These are phyloP conservation scores for Fusarium euwallaceae DNA, from an alignment of 2,329 filamentous ascomycete species.

Conservation along the genomic window DNA sequence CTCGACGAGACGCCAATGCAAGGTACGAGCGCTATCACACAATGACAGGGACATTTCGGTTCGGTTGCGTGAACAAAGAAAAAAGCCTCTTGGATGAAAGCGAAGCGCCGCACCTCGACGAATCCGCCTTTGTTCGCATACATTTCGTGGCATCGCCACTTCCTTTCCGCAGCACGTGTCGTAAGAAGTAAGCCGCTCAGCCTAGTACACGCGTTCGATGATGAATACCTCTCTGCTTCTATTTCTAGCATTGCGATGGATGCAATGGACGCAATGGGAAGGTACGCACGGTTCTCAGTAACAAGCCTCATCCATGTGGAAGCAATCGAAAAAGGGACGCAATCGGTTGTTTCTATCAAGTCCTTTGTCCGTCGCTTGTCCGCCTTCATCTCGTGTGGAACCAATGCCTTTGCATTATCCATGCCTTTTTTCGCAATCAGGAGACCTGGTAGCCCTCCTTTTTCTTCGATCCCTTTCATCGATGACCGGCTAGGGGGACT, in stretches of 20 bases:
- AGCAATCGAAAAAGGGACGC: conserved; percentile 21
- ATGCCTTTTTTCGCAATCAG: conserved; percentile 24
- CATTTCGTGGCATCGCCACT: conserved; percentile 12
- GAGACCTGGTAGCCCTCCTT: conserved; percentile 35
- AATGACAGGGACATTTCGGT: conserved; percentile 27
- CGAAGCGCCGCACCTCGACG: conserved; percentile 28
- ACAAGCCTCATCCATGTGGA: conserved; percentile 34
- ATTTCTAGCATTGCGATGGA: conserved; percentile 16
- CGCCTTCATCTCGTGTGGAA: conserved; percentile 33
- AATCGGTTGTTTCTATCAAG: conserved; percentile 35
- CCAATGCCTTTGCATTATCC: conserved; percentile 20
- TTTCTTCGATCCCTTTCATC: neutral
- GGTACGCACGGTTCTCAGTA: conserved; percentile 16
- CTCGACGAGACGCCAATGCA: conserved; percentile 34
- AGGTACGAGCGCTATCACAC: conserved; percentile 41
- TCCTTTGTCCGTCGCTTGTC: conserved; percentile 31
- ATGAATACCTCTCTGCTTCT: conserved; percentile 13
- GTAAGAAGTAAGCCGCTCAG: conserved; percentile 1
- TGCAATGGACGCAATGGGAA: conserved; percentile 20
- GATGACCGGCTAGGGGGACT: conserved; percentile 4
- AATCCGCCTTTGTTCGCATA: conserved; percentile 9
- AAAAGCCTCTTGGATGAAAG: conserved; percentile 22
- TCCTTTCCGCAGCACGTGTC: neutral
- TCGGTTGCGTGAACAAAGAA: conserved; percentile 26
- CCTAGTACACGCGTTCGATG: conserved; percentile 19